phyloP scores from a whole-genome alignment of 176 grass and related monocot genomes.

The Oropetium thomaeum region DNA sequence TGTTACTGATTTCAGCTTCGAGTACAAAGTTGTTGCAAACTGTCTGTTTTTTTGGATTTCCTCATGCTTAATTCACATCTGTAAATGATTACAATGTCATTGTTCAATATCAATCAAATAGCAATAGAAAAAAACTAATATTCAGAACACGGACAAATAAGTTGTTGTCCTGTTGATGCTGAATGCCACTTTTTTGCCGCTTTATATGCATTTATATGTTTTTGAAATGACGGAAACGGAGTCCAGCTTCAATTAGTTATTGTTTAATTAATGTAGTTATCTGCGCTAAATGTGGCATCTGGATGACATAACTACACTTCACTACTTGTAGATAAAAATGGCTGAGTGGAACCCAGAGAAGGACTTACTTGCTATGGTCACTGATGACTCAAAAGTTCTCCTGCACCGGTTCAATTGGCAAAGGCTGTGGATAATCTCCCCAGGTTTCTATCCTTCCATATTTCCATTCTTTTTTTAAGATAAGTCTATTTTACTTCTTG shows the following conservation, averaged over 20 bases:
- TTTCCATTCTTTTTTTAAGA: background rate
- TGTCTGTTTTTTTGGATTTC: no score
- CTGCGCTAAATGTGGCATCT: background rate
- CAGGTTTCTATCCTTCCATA: slow-evolving; percentile 40
- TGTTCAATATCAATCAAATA: background rate
- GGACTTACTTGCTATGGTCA: slow-evolving; percentile 94
- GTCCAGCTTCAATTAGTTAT: background rate
- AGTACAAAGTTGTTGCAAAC: no score
- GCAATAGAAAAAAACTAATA: background rate
- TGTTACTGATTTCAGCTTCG: background rate
- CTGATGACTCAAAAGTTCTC: slow-evolving; percentile 84
- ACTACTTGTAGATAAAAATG: slow-evolving; percentile 72
- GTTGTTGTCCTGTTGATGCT: background rate
- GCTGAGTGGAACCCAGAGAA: slow-evolving; percentile 97
- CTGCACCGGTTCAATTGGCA: slow-evolving; percentile 99
- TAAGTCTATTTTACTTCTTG: no score
- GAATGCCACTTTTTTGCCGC: background rate
- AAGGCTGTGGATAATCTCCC: slow-evolving; percentile 87
- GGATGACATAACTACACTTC: background rate
- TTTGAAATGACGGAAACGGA: background rate
- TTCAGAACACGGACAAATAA: background rate
- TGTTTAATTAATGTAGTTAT: background rate
- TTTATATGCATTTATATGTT: background rate
- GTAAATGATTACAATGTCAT: background rate
- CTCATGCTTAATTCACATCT: slow-evolving; percentile 8